Percentiles rank a stretch among this genome's conserved stretches.
phyloP scores from a whole-genome alignment of 1,284 basidiomycete species.

The Tylopilus orsonianus region DNA sequence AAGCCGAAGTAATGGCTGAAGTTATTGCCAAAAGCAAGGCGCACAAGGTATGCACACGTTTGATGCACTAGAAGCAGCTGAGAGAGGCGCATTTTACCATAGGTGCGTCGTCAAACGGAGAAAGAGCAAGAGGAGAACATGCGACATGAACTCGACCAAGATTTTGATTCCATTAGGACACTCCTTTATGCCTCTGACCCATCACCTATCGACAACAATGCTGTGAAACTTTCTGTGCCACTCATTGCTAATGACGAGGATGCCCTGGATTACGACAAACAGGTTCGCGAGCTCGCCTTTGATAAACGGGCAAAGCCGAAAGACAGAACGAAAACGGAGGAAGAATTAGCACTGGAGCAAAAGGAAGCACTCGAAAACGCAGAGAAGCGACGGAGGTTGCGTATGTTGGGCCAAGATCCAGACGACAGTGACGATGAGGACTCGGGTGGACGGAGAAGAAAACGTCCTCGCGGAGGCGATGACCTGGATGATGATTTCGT shows the following conservation, averaged over 20 bases:
- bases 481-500: constrained; percentile 92
- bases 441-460: constrained; percentile 38
- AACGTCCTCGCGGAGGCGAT: constrained; percentile 65
- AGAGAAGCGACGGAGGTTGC: constrained; percentile 74
- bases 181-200: constrained; percentile 68
- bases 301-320: constrained; percentile 94
- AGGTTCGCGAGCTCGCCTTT: constrained; percentile 90
- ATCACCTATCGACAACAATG: constrained; percentile 41
- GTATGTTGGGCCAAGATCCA: constrained; percentile 85
- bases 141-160: constrained; percentile 86
- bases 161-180: constrained; percentile 81
- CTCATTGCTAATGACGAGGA: constrained; percentile 18
- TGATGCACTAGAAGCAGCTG: not conserved
- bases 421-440: constrained; percentile 60
- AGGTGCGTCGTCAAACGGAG: constrained; percentile 87
- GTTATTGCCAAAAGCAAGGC: constrained; percentile 97
- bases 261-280: constrained; percentile 79
- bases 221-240: not conserved
- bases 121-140: constrained; percentile 85
- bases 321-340: constrained; percentile 95
- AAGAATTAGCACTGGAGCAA: constrained; percentile 88
- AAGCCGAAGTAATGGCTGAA: constrained; percentile 97
- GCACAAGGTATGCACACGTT: constrained; percentile 65
- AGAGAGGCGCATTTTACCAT: constrained; percentile 4
- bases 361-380: constrained; percentile 86